These are phyloP conservation scores for Tephrocybe rancida DNA, from an alignment of 768 basidiomycete species.

Conservation along the genomic window DNA sequence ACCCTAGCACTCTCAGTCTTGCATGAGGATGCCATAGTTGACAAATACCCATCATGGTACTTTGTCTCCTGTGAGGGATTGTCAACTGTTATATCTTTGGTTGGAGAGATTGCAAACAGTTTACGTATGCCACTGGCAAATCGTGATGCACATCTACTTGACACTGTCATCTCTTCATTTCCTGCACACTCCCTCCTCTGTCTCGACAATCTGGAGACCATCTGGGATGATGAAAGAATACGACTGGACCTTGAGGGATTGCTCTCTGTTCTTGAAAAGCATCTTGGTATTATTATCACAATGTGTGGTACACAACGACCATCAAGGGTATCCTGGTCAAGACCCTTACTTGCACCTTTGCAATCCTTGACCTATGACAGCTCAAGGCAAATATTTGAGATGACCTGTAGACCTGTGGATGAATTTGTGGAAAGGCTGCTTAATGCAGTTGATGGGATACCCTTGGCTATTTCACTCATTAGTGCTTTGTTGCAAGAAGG, in stretches of 20 bases:
- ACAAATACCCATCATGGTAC: not conserved
- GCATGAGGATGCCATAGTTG: not conserved
- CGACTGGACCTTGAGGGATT: not conserved
- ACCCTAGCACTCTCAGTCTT: constrained; percentile 3
- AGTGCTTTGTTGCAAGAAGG: constrained; percentile 9
- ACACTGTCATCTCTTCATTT: not conserved
- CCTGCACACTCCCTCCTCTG: constrained; percentile 1
- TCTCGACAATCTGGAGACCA: constrained; percentile 9
- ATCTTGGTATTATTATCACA: too few relatives aligned
- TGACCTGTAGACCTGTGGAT: not conserved
- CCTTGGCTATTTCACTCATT: too few relatives aligned
- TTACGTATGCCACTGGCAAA: not conserved
- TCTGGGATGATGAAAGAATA: constrained; percentile 2
- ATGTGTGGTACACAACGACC: constrained; percentile 12
- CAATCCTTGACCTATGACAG: not conserved
- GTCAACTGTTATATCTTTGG: not conserved
- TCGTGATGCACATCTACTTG: not conserved
- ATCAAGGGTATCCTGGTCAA: not conserved
- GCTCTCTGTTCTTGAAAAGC: not conserved
- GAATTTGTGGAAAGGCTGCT: constrained; percentile 19
- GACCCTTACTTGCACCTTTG: not conserved
- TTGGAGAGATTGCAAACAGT: constrained; percentile 2
- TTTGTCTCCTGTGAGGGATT: constrained; percentile 13
- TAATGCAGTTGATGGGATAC: too few relatives aligned
- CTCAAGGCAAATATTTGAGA: not conserved